Conservation (phyloP, 225 moss, liverwort and hornwort genomes). For the Bryoerythrophyllum caledonicum region DNA sequence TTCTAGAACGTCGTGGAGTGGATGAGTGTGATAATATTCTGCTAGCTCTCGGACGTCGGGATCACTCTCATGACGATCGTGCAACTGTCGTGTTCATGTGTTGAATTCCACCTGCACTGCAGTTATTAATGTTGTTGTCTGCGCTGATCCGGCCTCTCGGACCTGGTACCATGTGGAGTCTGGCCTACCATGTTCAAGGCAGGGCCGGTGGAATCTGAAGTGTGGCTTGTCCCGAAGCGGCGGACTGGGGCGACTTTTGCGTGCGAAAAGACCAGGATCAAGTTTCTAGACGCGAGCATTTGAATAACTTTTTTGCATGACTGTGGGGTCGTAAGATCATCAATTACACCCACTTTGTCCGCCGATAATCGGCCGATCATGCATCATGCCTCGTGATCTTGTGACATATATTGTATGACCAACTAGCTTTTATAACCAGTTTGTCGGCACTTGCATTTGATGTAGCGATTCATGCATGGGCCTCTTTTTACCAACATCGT, state of each 20-base stretch:
- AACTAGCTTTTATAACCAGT: too few species aligned
- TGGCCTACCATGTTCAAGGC: neutral
- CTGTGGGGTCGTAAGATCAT: neutral
- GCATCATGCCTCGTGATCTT: too few species aligned
- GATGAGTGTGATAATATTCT: too few species aligned
- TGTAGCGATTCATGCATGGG: too few species aligned
- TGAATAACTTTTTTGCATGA: neutral
- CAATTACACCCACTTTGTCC: neutral
- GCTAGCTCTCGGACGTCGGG: too few species aligned
- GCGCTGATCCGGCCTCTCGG: neutral
- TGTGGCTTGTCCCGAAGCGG: neutral
- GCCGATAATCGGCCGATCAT: neutral
- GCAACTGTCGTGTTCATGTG: neutral
- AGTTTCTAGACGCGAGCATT: neutral
- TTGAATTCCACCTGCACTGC: neutral
- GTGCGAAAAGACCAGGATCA: neutral
- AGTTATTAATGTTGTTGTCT: constrained; percentile 11
- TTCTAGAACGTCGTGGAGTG: constrained; percentile 1
- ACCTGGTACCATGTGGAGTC: neutral
- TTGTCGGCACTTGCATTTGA: neutral
- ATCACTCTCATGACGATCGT: neutral
- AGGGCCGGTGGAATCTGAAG: neutral
- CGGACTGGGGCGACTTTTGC: constrained; percentile 5
- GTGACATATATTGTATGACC: too few species aligned
- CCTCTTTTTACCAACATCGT: neutral